Evolutionary conservation across 352 stramenopile species (phyloP).

Genomic region (Globisporangium irregulare): DNA sequence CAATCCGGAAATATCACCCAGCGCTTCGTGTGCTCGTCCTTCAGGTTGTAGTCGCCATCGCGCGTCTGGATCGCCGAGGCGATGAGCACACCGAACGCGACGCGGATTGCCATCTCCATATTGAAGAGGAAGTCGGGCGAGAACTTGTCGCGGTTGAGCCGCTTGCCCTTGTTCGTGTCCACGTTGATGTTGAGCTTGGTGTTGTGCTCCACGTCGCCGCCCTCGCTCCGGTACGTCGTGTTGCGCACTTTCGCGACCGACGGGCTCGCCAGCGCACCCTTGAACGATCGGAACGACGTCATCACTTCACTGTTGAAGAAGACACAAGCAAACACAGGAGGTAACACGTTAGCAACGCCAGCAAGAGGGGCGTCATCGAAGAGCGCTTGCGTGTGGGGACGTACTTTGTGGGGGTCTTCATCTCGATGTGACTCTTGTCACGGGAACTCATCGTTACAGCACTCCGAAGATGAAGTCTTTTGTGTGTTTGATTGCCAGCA

Average conservation of each 20-base stretch:
- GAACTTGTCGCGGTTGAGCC: not conserved
- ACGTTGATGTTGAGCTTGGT: constrained; percentile 1
- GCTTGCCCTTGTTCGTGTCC: not conserved
- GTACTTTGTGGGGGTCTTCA: not conserved
- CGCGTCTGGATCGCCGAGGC: constrained; percentile 71
- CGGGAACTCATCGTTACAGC: not conserved
- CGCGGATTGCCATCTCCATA: constrained; percentile 60
- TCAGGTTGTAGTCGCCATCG: constrained; percentile 40
- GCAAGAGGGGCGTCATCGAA: not conserved
- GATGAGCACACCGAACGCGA: constrained; percentile 65
- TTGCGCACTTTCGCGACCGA: not conserved
- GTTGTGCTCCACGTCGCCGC: not conserved
- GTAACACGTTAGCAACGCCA: not conserved
- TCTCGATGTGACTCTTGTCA: not conserved
- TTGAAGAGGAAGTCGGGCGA: constrained; percentile 58
- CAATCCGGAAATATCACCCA: constrained; percentile 72
- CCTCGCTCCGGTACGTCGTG: not conserved
- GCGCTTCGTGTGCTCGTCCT: constrained; percentile 46
- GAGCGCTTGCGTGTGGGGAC: not conserved
- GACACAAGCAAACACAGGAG: not conserved
- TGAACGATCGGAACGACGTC: not conserved
- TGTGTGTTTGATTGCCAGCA: not conserved
- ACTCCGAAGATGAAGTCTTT: not conserved
- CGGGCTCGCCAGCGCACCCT: not conserved
- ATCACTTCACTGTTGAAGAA: not conserved